phyloP scores from a whole-genome alignment of 2,329 filamentous ascomycete genomes.

The Fusarium verrucosum region DNA sequence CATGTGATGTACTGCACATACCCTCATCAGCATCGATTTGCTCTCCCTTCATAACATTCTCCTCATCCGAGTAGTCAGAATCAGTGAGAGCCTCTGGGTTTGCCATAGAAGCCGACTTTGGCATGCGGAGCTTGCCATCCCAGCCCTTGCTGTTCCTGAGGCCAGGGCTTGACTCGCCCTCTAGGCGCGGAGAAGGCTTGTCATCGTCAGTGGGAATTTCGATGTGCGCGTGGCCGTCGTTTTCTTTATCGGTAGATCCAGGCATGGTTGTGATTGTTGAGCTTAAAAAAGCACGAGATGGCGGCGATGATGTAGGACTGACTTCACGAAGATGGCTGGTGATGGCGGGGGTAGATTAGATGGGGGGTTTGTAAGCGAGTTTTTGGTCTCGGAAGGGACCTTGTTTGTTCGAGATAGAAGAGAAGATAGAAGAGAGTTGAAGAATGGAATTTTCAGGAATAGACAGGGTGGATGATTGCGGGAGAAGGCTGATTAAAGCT shows the following conservation, averaged over 20 bases:
- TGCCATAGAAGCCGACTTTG: conserved; percentile 67
- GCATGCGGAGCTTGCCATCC: conserved; percentile 84
- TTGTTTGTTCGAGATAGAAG: neutral
- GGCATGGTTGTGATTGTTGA: conserved; percentile 50
- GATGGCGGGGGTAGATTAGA: conserved; percentile 18
- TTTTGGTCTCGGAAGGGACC: neutral
- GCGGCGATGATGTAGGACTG: conserved; percentile 25
- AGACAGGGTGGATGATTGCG: neutral
- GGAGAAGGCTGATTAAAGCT: conserved; percentile 17
- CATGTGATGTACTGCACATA: conserved; percentile 46
- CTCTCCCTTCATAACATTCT: conserved; percentile 74
- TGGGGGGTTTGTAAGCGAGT: conserved; percentile 16
- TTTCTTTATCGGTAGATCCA: conserved; percentile 50
- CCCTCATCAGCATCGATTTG: conserved; percentile 85
- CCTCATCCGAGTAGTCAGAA: conserved; percentile 81
- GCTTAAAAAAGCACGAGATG: conserved; percentile 4
- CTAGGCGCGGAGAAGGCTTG: conserved; percentile 50
- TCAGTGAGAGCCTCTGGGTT: conserved; percentile 88
- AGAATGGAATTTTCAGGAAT: conserved; percentile 7
- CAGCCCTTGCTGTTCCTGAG: conserved; percentile 74
- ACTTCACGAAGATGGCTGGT: conserved; percentile 3
- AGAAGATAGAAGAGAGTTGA: neutral
- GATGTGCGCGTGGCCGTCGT: conserved; percentile 56
- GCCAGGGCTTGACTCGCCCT: conserved; percentile 57
- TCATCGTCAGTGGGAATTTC: conserved; percentile 60